A percentile compares a stretch with the other conserved stretches of the same genome.
phyloP scores from a whole-genome alignment of 2,329 filamentous ascomycete genomes.

The Orbilia javanica region DNA sequence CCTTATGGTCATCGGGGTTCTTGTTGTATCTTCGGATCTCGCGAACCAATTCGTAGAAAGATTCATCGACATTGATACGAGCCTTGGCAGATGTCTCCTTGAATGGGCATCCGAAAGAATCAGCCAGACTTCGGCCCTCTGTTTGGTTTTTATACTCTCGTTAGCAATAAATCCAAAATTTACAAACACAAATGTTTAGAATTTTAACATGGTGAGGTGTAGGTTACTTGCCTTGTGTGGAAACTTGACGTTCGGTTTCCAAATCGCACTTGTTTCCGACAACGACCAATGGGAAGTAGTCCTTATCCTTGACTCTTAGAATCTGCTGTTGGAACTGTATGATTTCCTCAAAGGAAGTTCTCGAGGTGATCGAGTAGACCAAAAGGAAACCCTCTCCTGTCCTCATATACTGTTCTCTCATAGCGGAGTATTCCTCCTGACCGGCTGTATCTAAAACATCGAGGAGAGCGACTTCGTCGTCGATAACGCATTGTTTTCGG shows the following conservation, averaged over 20 bases:
- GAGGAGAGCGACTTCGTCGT: conserved; percentile 96
- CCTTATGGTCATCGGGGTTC: conserved; percentile 80
- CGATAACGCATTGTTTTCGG: conserved; percentile 99
- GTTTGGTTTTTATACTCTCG: conserved; percentile 55
- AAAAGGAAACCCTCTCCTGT: conserved; percentile 98
- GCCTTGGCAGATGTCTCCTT: conserved; percentile 99
- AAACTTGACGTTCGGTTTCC: conserved; percentile 89
- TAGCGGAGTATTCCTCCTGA: conserved; percentile 98
- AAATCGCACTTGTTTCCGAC: conserved; percentile 99
- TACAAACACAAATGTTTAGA: no score
- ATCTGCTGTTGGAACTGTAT: conserved; percentile 99
- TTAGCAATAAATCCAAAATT: conserved; percentile 20
- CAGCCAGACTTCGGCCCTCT: conserved; percentile 92
- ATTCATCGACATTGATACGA: conserved; percentile 96
- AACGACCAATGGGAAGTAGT: conserved; percentile 99
- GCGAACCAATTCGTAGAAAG: conserved; percentile 97
- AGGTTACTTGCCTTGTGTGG: conserved; percentile 80
- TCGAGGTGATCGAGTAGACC: conserved; percentile 97
- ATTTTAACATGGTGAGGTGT: background rate
- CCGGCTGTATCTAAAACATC: conserved; percentile 98
- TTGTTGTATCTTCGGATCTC: conserved; percentile 99
- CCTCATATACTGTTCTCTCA: conserved; percentile 99
- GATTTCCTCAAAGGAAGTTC: conserved; percentile 98
- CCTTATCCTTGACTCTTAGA: conserved; percentile 97
- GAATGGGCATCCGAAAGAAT: conserved; percentile 94